A percentile compares a stretch with the other conserved stretches of the same genome.
Evolutionary conservation across 805 yeast genomes (phyloP).

Genomic region (Teunomyces gatunensis): DNA sequence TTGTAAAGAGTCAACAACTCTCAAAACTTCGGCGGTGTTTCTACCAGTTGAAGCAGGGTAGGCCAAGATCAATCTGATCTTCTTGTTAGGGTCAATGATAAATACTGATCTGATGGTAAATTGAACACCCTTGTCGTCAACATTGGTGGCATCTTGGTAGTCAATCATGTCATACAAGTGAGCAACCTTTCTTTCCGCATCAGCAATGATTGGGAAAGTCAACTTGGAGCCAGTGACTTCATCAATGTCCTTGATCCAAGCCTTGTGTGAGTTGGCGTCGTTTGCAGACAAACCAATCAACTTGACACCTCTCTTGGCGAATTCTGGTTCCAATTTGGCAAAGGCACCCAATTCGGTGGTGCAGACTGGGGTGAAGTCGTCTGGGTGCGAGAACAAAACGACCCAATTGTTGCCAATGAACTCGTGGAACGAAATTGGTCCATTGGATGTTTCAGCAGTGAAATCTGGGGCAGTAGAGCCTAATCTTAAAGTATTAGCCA

Average conservation of each 20-base stretch:
- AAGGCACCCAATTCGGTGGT: conserved; percentile 96
- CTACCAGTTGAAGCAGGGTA: conserved; percentile 96
- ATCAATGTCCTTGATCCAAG: conserved; percentile 90
- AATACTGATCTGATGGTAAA: conserved; percentile 91
- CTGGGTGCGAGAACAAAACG: conserved; percentile 90
- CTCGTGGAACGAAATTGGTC: conserved; percentile 83
- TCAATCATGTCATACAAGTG: conserved; percentile 85
- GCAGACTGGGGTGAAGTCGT: conserved; percentile 95
- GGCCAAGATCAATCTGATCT: conserved; percentile 78
- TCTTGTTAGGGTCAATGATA: conserved; percentile 87
- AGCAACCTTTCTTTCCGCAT: conserved; percentile 79
- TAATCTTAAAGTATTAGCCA: conserved; percentile 48
- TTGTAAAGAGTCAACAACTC: conserved; percentile 88
- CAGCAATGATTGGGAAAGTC: conserved; percentile 89
- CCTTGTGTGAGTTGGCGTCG: conserved; percentile 71
- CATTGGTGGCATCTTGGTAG: conserved; percentile 74
- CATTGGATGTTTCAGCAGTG: conserved; percentile 76
- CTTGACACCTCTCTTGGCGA: conserved; percentile 79
- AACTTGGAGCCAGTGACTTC: conserved; percentile 77
- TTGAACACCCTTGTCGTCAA: conserved; percentile 64
- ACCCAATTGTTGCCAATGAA: conserved; percentile 86
- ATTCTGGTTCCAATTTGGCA: conserved; percentile 84
- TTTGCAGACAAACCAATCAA: conserved; percentile 90
- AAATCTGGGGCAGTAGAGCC: conserved; percentile 89
- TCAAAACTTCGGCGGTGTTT: conserved; percentile 87